Evolutionary conservation across 345 rosid species (phyloP).

Genomic region (Euphorbia pulcherrima): DNA sequence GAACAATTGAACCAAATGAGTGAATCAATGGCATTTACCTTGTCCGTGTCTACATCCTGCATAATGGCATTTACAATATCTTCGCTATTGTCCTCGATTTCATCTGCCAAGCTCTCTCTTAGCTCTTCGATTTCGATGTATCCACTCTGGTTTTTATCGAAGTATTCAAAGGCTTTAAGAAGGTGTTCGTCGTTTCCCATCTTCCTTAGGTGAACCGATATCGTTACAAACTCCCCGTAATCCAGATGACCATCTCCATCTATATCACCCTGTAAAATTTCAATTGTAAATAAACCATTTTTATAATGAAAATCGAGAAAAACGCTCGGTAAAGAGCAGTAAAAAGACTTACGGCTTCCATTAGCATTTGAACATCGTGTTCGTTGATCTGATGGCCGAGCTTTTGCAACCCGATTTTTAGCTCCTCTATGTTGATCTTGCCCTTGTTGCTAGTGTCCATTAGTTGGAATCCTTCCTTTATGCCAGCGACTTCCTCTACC

Average conservation of each 20-base stretch:
- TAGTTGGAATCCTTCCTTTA: conserved; percentile 32
- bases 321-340: background rate
- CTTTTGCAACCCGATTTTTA: conserved; percentile 28
- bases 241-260: conserved; percentile 32
- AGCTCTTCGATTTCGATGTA: conserved; percentile 32
- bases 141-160: conserved; percentile 30
- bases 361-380: conserved; percentile 26
- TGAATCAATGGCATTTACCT: conserved; percentile 11
- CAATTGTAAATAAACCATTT: background rate
- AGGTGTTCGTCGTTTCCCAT: conserved; percentile 36
- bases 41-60: conserved; percentile 30
- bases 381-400: conserved; percentile 31
- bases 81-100: conserved; percentile 21
- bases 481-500: conserved; percentile 33
- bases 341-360: conserved; percentile 31
- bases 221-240: conserved; percentile 28
- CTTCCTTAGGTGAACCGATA: conserved; percentile 29
- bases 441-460: conserved; percentile 33
- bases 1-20: background rate
- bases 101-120: conserved; percentile 27
- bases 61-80: conserved; percentile 26
- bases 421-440: conserved; percentile 27
- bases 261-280: conserved; percentile 25
- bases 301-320: background rate
- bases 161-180: conserved; percentile 28